Evolutionary conservation across 2,329 filamentous ascomycete genomes (phyloP).

Genomic region (Fusarium sororula): DNA sequence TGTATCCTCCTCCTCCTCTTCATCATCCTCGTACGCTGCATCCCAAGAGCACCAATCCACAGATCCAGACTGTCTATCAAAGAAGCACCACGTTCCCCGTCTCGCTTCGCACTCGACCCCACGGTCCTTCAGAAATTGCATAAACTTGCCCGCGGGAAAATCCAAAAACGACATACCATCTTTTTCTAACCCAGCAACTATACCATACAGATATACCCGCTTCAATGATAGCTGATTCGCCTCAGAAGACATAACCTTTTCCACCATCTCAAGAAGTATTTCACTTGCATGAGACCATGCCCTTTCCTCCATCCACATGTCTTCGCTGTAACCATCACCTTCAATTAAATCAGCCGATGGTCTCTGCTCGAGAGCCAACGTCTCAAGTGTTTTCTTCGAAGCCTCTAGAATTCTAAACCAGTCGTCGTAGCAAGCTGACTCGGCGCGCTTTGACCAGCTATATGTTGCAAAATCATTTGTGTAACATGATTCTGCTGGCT

Average conservation of each 20-base stretch:
- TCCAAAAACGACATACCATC: neutral
- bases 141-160: neutral
- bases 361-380: neutral
- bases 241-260: neutral
- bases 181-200: fast-evolving
- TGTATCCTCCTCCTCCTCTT: neutral
- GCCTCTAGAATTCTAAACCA: neutral
- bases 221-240: neutral
- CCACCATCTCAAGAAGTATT: neutral
- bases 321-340: neutral
- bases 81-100: conserved; percentile 17
- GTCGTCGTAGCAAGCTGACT: neutral
- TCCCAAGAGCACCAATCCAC: neutral
- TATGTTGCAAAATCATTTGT: fast-evolving
- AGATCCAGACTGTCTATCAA: neutral
- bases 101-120: conserved; percentile 15
- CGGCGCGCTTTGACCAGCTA: conserved; percentile 1
- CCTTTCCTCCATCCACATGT: neutral
- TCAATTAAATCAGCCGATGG: neutral
- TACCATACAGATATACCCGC: conserved; percentile 13
- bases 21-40: neutral
- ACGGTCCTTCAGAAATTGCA: neutral
- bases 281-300: neutral
- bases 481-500: neutral
- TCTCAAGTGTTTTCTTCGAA: neutral